Evolutionary conservation across 768 basidiomycete genomes (phyloP), one percentile per base, ranked within the genome.

Genomic region (Dentipellis sp.): DNA sequence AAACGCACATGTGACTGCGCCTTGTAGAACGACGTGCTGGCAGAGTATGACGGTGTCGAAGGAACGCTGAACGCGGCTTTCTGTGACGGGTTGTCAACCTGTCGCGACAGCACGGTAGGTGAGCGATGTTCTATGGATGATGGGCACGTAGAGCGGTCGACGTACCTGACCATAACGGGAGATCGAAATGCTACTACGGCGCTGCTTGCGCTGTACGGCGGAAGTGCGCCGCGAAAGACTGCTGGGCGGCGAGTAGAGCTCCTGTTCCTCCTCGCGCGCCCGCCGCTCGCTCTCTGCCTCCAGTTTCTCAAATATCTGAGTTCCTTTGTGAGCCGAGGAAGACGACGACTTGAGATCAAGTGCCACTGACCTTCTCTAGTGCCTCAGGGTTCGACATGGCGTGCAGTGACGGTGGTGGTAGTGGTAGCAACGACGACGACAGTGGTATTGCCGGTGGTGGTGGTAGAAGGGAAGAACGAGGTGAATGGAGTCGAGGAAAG

Each of bases 121-220:
- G 45, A 36, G 46, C 21, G 10, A 38, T 52, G 34, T 37, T 36
- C 50, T 21, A 42, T 48, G 12, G 29, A 37, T n/a, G 40, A 17
- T 10, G 10, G 17, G 40, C 21, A 55, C 16, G 29, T 29, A 29
- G 29, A 29, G 29, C 29, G 29, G 29, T 6, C 29, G 29, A 57
- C 71, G 56, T 50, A 83, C 82, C 75, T 82, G 77, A 23, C 84
- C 83, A 60, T 83, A 80, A 16, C 79, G 73, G 54, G 80, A 80
- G 45, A 85, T 73, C 0, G 81, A 83, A 38, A 85, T 73, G 53
- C 78, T 81, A 16, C 76, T 77, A 49, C 75, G 71, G 46, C 72
- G 69, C 40, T 68, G 67, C 51, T 72, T 75, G n/a, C 16, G 39
- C 14, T 21, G 58, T 38, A 36, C 52, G 38, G 57, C 42, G 52